Evolutionary conservation across 345 rosid species (phyloP).

Genomic region (Psidium friedrichsthalianum): DNA sequence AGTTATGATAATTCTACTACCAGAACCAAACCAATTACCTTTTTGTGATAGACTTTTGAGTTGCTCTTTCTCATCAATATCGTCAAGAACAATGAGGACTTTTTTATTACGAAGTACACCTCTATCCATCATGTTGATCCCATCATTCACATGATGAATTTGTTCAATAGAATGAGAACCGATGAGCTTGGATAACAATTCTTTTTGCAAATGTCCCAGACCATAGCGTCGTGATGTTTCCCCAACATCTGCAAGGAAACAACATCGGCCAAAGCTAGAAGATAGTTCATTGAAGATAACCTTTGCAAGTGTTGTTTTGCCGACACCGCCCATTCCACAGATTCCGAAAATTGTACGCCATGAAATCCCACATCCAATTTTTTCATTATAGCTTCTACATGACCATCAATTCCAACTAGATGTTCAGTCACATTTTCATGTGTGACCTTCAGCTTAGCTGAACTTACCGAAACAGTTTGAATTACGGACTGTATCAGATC

Average conservation of each 20-base stretch:
- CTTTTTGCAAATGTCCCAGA: background rate
- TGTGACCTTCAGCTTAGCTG: background rate
- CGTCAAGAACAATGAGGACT: background rate
- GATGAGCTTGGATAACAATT: background rate
- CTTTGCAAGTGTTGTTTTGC: background rate
- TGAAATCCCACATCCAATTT: fast-evolving
- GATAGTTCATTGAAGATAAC: background rate
- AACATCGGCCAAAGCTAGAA: background rate
- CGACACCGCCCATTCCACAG: background rate
- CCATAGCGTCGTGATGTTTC: background rate
- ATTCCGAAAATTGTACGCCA: background rate
- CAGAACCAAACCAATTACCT: background rate
- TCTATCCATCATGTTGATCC: background rate
- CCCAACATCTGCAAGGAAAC: background rate
- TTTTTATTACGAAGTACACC: background rate
- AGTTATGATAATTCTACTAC: background rate
- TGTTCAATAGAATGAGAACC: background rate
- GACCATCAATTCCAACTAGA: background rate
- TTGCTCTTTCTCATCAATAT: background rate
- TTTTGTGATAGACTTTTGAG: background rate
- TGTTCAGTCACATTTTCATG: background rate
- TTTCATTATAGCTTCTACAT: background rate
- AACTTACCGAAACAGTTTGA: background rate
- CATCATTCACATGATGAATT: background rate
- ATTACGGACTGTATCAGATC: background rate